These are phyloP conservation scores for Colletotrichum filicis DNA, from an alignment of 2,329 filamentous ascomycete species.

Conservation along the genomic window DNA sequence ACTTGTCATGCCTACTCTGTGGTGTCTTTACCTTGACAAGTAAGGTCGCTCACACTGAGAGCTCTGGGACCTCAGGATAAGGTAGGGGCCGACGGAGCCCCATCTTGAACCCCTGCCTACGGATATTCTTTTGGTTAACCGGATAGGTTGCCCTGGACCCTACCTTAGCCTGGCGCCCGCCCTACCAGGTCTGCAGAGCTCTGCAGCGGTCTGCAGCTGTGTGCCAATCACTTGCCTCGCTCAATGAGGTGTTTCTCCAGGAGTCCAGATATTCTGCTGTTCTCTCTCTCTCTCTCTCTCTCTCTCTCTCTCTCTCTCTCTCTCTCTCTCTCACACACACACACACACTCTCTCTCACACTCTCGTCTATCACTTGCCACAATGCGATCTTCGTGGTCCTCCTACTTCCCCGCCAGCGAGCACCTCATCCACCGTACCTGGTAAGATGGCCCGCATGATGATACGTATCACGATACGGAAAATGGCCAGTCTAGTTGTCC, in stretches of 20 bases:
- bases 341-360: too few species aligned
- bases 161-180: slow-evolving; percentile 9
- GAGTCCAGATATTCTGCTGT: neutral
- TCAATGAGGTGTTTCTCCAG: neutral
- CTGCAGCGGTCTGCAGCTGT: neutral
- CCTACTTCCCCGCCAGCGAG: neutral
- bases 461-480: neutral
- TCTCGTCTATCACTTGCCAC: neutral
- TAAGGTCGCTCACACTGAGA: neutral
- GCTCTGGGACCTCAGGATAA: slow-evolving; percentile 2
- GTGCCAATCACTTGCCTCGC: neutral
- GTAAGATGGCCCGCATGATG: neutral
- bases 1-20: neutral
- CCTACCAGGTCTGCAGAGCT: slow-evolving; percentile 8
- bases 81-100: neutral
- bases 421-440: neutral
- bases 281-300: too few species aligned
- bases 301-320: too few species aligned
- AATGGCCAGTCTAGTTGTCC: neutral
- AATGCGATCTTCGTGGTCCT: neutral
- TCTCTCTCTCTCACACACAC: too few species aligned
- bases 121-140: neutral
- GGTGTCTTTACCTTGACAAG: neutral
- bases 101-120: neutral
- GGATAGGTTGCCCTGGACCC: neutral